Base-by-base conservation (phyloP, 768 basidiomycete genomes). In the Paxillus involutus region DNA sequence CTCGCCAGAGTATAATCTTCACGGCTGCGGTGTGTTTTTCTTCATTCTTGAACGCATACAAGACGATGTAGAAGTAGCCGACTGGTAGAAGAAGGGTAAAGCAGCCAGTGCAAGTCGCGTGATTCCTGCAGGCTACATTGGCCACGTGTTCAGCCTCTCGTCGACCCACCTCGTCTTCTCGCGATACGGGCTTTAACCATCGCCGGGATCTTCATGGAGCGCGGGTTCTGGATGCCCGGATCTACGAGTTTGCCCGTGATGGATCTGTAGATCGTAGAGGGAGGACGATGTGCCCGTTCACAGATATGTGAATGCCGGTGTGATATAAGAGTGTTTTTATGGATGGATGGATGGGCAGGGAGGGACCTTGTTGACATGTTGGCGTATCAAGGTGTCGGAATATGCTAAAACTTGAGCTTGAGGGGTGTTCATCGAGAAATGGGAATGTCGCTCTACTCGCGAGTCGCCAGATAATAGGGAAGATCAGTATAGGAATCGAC, bases 191-290 rank as follows among this genome's bases (percentile, higher is more conserved):
- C 76, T 7, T 67, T 62, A 56, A 86, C 73, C 1, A 82, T 61
- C 3, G 30, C 11, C 3, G 86, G 86, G 12, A 88, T 76, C 53
- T 85, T 84, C 9, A 75, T 67, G 0, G 87, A 88, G 46, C 78
- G 71, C 0, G 70, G 59, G 58, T 88, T 82, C 37, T 80, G 75
- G 6, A 53, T 16, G 17, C 64, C 64, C 16, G 71, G 56, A 26
- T 83, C 77, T 24, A 81, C 77, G 37, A 89, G 68, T 13, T 65
- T 67, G 5, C 78, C 77, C 2, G 66, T 66, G 2, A 82, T 79
- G 19, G 82, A 66, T 35, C 83, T 85, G 54, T 80, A 91, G 44
- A 91, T 83, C 0, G 81, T 86, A 4, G 74, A 1, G 84, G 84
- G 10, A 78, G 59, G n/a, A 85, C 64, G 6, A 86, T 76, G 26